Evolutionary conservation across 1,284 basidiomycete species (phyloP), one percentile per base, ranked within the genome.

Genomic region (Cutaneotrichosporon cutaneum): DNA sequence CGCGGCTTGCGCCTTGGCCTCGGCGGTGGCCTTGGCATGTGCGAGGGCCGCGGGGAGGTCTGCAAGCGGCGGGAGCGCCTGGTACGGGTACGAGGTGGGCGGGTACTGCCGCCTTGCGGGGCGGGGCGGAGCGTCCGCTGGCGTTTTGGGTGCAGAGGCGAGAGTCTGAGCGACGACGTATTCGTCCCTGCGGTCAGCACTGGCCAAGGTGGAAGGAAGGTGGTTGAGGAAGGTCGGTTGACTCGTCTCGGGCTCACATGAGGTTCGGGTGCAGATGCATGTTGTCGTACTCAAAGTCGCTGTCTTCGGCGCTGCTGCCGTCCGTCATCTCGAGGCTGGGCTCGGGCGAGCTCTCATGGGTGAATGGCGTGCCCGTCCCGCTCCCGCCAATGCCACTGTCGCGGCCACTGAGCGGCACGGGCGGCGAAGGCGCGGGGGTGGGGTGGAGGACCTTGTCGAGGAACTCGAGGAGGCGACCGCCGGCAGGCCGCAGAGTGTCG

Each of bases 251-350:
- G n/a, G n/a, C n/a, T 64, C 33, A 72, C 36, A 69, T 59, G 3
- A 64, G 63, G 22, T 51, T 51, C 18, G 48, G 48, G 27, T 59
- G 62, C 2, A 68, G 56, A 11, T 63, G 55, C 62, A 58, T 67
- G 62, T 62, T 58, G 60, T 72, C 72, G 50, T 64, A 68, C 47
- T 70, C 67, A 27, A 69, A 57, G 58, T 73, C 72, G 47, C 65
- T 67, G n/a, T 71, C 71, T 30, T 69, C 69, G 11, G 65, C 65
- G 24, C 68, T 70, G 53, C 65, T 67, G 7, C 68, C 66, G 55
- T 74, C 72, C 8, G 72, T 73, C 70, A 72, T n/a, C 32, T 59
- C 60, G 27, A 52, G 22, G 33, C 58, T 39, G 35, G 56, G 58
- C 48, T 56, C 53, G 24, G 48, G 48, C 26, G 26, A 27, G 48